Evolutionary conservation across 2,329 filamentous ascomycete species (phyloP).

Genomic region (Diaporthe sp.): DNA sequence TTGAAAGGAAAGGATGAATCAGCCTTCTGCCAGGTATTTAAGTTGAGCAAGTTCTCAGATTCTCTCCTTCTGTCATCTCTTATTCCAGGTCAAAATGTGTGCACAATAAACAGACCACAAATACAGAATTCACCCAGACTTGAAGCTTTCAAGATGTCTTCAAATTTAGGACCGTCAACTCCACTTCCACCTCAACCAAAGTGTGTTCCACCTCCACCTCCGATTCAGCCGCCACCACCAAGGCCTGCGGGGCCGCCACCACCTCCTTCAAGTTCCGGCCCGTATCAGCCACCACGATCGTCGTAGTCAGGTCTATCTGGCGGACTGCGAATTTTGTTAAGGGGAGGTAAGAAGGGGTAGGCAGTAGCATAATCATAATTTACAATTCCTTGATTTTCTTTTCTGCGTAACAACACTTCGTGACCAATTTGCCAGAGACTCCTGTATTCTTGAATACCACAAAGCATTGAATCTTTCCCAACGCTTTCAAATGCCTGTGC

Average conservation of each 20-base stretch:
- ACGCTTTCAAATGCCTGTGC: too few species aligned
- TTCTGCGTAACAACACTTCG: background rate
- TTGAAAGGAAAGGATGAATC: background rate
- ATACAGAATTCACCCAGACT: background rate
- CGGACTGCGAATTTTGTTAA: background rate
- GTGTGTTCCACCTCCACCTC: background rate
- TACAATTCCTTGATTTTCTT: background rate
- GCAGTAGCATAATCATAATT: background rate
- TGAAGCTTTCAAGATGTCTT: background rate
- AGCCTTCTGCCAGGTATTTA: background rate
- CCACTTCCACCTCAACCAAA: background rate
- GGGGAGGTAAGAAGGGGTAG: background rate
- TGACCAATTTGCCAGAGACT: too few species aligned
- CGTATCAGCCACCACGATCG: background rate
- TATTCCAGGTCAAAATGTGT: background rate
- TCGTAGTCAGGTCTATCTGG: background rate
- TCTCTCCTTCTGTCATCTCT: background rate
- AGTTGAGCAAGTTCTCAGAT: background rate
- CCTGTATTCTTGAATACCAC: too few species aligned
- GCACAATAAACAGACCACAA: background rate
- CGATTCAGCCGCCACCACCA: background rate
- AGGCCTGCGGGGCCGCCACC: background rate
- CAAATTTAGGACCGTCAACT: slow-evolving; percentile 1
- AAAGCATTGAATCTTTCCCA: too few species aligned
- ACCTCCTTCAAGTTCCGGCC: background rate